Evolutionary conservation across 768 basidiomycete species (phyloP), one percentile per base, ranked within the genome.

Genomic region (Pisolithus albus): DNA sequence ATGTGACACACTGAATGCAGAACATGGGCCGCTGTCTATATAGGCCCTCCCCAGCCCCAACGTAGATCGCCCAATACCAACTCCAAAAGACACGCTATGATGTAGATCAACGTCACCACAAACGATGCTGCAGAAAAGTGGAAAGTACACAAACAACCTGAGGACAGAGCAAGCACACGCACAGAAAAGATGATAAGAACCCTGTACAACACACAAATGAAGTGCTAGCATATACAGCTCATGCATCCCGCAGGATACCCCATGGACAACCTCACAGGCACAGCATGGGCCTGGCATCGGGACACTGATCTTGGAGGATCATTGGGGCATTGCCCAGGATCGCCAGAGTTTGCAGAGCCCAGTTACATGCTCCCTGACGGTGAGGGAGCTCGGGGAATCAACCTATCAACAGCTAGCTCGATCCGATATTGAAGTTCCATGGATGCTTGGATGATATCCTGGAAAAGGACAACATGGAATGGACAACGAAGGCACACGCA

Each of bases 211-310:
- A 11, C 13, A 34, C 32, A 34, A 10, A 34, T 11, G 11, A 34
- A 34, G 9, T 11, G 9, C 32, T 34, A 11, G 11, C 9, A 34
- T 28, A 28, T 28, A 11, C 2, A 11, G 10, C 32, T 34, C 32
- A 46, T 58, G 56, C 16, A 65, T 71, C 59, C 79, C 75, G 32
- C 74, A 77, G 61, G 82, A 83, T 0, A 81, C 61, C 0, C 83
- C 82, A 0, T 71, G 76, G 5, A 83, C 82, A 52, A 83, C 70
- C 53, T 84, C 82, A 57, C 84, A 84, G 5, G 80, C 79, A 44
- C 67, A 67, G 50, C 74, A 76, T 2, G 59, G 53, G 0, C 70
- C 75, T 0, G 69, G 61, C 32, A 72, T 59, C 6, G 64, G 62
- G 0, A 75, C 60, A 0, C 53, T 43, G 1, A 56, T 52, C 10